Conservation (phyloP, 2,329 filamentous ascomycete genomes). For the Trichoderma sp. region DNA sequence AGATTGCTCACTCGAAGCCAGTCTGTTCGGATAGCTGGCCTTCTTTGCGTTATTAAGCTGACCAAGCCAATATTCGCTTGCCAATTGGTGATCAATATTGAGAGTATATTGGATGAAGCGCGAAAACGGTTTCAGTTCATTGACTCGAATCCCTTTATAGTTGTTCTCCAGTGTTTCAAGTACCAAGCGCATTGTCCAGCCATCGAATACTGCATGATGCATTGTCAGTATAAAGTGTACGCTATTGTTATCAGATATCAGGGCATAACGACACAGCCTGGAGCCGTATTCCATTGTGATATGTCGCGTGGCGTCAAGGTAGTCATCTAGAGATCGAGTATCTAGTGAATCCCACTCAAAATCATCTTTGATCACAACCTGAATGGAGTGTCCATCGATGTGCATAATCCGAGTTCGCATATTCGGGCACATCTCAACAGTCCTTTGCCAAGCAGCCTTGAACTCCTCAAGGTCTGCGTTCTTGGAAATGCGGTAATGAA, state of each 20-base stretch:
- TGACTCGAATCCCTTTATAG: neutral
- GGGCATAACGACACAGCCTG: neutral
- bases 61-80: conserved; percentile 1
- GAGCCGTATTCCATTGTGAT: neutral
- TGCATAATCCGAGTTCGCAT: conserved; percentile 25
- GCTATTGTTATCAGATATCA: neutral
- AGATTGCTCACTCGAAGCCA: neutral
- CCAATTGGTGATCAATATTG: neutral
- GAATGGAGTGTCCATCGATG: neutral
- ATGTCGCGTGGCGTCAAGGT: neutral
- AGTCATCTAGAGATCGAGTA: neutral
- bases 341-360: neutral
- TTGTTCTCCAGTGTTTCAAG: conserved; percentile 15
- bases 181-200: conserved; percentile 29
- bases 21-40: neutral
- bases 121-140: neutral
- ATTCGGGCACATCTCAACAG: neutral
- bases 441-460: conserved; percentile 21
- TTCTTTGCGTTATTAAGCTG: conserved; percentile 2
- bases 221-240: conserved; percentile 29
- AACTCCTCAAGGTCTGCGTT: neutral
- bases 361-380: neutral
- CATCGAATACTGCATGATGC: conserved; percentile 35
- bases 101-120: conserved; percentile 7
- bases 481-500: neutral